These are phyloP conservation scores for Blastocystis sp. DNA, from an alignment of 352 stramenopile genomes.

Conservation along the genomic window DNA sequence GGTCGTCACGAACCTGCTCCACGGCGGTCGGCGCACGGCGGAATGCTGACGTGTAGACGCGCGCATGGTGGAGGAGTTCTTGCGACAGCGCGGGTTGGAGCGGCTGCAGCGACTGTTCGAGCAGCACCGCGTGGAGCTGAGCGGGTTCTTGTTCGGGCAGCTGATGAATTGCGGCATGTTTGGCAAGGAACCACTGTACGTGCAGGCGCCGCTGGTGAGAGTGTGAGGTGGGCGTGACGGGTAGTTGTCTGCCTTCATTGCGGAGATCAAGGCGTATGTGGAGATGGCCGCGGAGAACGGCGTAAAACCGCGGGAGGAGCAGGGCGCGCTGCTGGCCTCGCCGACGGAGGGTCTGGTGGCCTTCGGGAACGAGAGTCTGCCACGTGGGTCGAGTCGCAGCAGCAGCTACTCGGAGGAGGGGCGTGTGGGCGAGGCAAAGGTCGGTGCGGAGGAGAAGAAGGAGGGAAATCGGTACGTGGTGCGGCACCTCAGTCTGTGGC, in stretches of 20 bases:
- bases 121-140: conserved; percentile 20
- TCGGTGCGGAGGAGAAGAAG: conserved; percentile 11
- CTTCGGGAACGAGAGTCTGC: neutral
- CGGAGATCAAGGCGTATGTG: conserved; percentile 21
- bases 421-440: neutral
- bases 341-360: neutral
- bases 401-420: neutral
- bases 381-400: neutral
- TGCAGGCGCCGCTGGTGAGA: conserved; percentile 34
- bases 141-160: conserved; percentile 44
- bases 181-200: neutral
- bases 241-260: conserved; percentile 15
- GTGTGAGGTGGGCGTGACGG: neutral
- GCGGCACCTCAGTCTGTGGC: conserved; percentile 19
- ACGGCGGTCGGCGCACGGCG: neutral
- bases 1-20: conserved; percentile 31
- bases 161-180: conserved; percentile 40
- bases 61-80: conserved; percentile 33
- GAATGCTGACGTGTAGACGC: neutral
- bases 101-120: neutral
- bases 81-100: conserved; percentile 26
- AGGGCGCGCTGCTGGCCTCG: neutral
- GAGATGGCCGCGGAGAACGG: conserved; percentile 13
- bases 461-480: neutral
- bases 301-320: conserved; percentile 8